Evolutionary conservation across 139 green algal species (phyloP).

Genomic region (Haematococcus lacustris): DNA sequence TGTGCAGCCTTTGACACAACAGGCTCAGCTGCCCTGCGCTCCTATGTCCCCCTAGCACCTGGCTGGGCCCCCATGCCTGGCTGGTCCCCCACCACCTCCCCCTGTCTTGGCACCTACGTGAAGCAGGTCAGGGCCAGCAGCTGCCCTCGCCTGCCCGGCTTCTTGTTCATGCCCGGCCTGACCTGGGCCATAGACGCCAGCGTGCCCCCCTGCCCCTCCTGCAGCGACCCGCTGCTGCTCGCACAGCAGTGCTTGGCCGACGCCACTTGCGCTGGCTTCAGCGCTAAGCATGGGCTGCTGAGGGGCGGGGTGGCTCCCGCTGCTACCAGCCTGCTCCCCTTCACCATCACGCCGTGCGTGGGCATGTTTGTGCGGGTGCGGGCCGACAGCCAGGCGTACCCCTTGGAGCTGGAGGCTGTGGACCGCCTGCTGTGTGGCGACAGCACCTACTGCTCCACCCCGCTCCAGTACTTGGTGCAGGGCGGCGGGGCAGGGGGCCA

Average conservation of each 20-base stretch:
- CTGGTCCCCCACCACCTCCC: too few species aligned
- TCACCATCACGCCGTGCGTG: slow-evolving; percentile 20
- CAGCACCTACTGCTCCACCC: slow-evolving; percentile 12
- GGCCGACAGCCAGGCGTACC: not conserved
- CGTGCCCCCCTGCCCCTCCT: not conserved
- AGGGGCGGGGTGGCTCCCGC: too few species aligned
- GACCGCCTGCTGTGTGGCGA: slow-evolving; percentile 30
- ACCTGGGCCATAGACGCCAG: slow-evolving; percentile 8
- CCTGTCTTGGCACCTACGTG: slow-evolving; percentile 13
- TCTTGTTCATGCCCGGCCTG: slow-evolving; percentile 17
- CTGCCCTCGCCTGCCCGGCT: slow-evolving; percentile 19
- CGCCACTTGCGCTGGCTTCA: slow-evolving; percentile 21
- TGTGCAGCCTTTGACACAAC: slow-evolving; percentile 13
- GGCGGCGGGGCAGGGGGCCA: too few species aligned
- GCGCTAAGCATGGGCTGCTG: slow-evolving; percentile 23
- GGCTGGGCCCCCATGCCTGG: too few species aligned
- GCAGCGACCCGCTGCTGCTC: not conserved
- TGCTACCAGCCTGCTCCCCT: too few species aligned
- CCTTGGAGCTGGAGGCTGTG: slow-evolving; percentile 16
- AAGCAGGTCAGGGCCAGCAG: not conserved
- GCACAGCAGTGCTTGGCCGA: slow-evolving; percentile 9
- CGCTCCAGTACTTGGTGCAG: slow-evolving; percentile 7
- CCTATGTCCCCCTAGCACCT: slow-evolving; percentile 9
- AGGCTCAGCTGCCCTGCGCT: slow-evolving; percentile 8
- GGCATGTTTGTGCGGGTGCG: slow-evolving; percentile 15